Base-by-base conservation (phyloP, 1,139 yeast species). In the Taphrina wiesneri region DNA sequence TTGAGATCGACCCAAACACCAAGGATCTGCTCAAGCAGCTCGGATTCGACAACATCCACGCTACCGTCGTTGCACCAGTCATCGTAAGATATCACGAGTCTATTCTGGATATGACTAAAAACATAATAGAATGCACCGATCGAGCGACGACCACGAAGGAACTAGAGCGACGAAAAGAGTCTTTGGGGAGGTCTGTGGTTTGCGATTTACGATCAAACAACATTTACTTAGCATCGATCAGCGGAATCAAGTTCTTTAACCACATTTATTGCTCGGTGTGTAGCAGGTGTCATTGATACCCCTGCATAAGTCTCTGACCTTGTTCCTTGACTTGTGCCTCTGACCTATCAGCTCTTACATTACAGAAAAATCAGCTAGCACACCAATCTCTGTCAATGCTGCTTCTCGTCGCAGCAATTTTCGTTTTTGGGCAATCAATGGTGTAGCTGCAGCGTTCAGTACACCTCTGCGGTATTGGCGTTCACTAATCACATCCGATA, bases 1-100 rank as follows among this genome's bases (percentile, higher is more conserved):
- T 95, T 82, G 95, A 90, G 83, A 96, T 95, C 80, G 99, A 95
- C 83, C 85, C 90, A 80, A 97, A 92, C 84, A 93, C 99, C 78
- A 92, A 95, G 80, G 96, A 89, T 79, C 87, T 95, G 83, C 93
- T 95, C 79, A 90, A 91, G 85, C 79, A 92, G 76, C 87, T 95
- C 79, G 99, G 99, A 80, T 91, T 93, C 88, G 72, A 75, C 72
- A 87, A 90, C 84, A 85, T 92, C 79, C 96, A 97, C 79, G 82
- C 90, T 79, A 87, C 60, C 32, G 68, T 67, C 28, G 64, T 60
- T 34, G 57, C 64, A 21, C 57, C 56, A 19, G 41, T 32, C 21
- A 41, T 60, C 57, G 64, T 60, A 51, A 25, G 64, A 32, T n/a
- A 5, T 17, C 53, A 13, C 19, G 15, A 15, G 36, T 15, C 7